phyloP scores from a whole-genome alignment of 2,329 filamentous ascomycete species.

The Cytospora chrysosperma region DNA sequence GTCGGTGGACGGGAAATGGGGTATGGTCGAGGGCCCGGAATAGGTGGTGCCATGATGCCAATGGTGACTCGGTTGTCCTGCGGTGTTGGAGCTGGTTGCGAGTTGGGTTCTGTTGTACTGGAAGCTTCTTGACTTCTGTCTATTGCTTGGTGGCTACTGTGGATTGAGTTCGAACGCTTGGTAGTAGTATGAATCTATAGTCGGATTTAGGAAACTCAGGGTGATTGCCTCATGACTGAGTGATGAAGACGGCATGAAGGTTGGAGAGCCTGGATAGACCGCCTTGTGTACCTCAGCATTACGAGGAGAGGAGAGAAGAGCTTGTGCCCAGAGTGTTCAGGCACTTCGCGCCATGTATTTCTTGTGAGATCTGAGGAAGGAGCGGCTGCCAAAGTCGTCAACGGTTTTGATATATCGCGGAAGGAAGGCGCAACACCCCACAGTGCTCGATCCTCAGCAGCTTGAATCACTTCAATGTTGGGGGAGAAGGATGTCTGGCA shows the following conservation, averaged over 20 bases:
- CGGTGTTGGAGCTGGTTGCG: too few species aligned
- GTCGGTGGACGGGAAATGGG: background rate
- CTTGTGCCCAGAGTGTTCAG: background rate
- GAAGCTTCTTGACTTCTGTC: too few species aligned
- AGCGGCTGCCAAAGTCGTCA: background rate
- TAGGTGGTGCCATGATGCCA: conserved; percentile 1
- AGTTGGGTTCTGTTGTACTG: too few species aligned
- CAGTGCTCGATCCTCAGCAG: background rate
- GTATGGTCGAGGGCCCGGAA: background rate
- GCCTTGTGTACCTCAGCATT: background rate
- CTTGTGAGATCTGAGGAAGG: background rate
- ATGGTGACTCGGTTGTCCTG: background rate
- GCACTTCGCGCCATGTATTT: background rate
- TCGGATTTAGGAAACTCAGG: too few species aligned
- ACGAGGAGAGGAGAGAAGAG: background rate
- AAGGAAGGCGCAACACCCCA: background rate
- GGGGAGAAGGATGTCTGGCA: too few species aligned
- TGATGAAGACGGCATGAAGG: background rate
- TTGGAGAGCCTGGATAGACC: too few species aligned
- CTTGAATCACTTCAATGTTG: too few species aligned
- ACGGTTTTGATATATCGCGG: background rate
- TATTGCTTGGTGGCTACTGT: too few species aligned
- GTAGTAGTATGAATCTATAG: too few species aligned
- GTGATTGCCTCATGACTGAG: too few species aligned
- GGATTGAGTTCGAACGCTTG: too few species aligned